A percentile compares a stretch with the other conserved stretches of the same genome.
These are phyloP conservation scores for Eucalyptus pauciflora DNA, from an alignment of 345 rosid species.

Conservation along the genomic window DNA sequence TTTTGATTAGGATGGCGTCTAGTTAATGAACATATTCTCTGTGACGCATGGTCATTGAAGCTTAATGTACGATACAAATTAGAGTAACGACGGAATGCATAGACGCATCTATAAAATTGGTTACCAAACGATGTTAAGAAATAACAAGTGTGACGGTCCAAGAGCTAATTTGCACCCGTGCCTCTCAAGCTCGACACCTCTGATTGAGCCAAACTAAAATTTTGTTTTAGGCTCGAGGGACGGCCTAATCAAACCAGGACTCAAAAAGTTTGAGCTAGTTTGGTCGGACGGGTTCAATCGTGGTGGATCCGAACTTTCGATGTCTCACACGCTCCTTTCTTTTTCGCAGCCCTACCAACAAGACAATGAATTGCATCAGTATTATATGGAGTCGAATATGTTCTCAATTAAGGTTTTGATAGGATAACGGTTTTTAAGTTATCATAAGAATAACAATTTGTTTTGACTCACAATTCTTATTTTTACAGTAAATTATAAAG, in stretches of 20 bases:
- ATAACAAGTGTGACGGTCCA: not conserved
- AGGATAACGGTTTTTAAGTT: too few species aligned
- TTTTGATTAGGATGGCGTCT: not conserved
- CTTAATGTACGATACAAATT: not conserved
- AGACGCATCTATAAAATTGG: not conserved
- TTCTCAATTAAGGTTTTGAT: too few species aligned
- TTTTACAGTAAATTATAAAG: too few species aligned
- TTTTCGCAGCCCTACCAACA: not conserved
- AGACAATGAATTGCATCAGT: not conserved
- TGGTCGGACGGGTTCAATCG: not conserved
- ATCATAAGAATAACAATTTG: too few species aligned
- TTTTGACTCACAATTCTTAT: too few species aligned
- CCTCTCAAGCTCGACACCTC: not conserved
- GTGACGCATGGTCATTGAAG: not conserved
- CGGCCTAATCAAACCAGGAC: not conserved
- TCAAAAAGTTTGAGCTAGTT: not conserved
- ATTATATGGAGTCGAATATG: not conserved
- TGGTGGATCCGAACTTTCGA: not conserved
- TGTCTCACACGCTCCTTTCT: accelerated
- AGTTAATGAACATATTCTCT: not conserved
- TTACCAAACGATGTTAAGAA: not conserved
- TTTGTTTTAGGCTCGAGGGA: not conserved
- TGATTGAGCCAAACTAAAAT: not conserved
- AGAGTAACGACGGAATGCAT: not conserved
- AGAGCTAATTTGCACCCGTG: not conserved